phyloP scores from a whole-genome alignment of 2,329 filamentous ascomycete species.

The Nothophaeocryptopus gaeumannii region DNA sequence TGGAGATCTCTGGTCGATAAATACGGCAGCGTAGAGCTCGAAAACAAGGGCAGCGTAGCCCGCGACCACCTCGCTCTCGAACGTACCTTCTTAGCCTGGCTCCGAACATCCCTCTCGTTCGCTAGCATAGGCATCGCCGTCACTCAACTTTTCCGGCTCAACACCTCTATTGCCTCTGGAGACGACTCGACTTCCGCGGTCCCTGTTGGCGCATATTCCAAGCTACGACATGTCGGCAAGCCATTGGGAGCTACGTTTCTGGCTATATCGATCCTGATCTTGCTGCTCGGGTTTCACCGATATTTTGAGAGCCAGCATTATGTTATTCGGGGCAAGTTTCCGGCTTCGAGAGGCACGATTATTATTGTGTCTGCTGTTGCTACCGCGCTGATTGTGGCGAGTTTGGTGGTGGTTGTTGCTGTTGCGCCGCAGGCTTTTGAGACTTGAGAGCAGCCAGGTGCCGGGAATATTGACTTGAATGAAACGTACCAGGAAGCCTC shows the following conservation, averaged over 20 bases:
- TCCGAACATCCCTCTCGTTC: conserved; percentile 77
- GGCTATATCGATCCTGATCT: conserved; percentile 67
- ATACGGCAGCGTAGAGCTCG: conserved; percentile 68
- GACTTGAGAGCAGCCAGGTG: conserved; percentile 12
- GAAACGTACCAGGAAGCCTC: too few relatives aligned
- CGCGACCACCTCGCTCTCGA: conserved; percentile 79
- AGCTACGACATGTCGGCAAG: conserved; percentile 63
- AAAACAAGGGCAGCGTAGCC: conserved; percentile 82
- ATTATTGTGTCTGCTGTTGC: conserved; percentile 66
- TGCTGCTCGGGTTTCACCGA: conserved; percentile 73
- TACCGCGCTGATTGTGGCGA: conserved; percentile 56
- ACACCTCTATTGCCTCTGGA: conserved; percentile 56
- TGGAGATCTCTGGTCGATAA: conserved; percentile 56
- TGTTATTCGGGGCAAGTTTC: conserved; percentile 76
- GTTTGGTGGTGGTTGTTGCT: conserved; percentile 58
- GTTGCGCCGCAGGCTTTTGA: conserved; percentile 50
- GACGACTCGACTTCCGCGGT: conserved; percentile 1
- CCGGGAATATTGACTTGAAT: too few relatives aligned
- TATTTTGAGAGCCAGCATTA: conserved; percentile 78
- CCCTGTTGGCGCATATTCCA: conserved; percentile 22
- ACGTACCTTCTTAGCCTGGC: conserved; percentile 80
- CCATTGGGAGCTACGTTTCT: conserved; percentile 75
- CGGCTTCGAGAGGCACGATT: conserved; percentile 72
- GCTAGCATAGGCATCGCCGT: conserved; percentile 79
- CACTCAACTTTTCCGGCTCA: conserved; percentile 80